Evolutionary conservation across 352 stramenopile genomes (phyloP).

Genomic region (Phytopythium chamaehyphon): DNA sequence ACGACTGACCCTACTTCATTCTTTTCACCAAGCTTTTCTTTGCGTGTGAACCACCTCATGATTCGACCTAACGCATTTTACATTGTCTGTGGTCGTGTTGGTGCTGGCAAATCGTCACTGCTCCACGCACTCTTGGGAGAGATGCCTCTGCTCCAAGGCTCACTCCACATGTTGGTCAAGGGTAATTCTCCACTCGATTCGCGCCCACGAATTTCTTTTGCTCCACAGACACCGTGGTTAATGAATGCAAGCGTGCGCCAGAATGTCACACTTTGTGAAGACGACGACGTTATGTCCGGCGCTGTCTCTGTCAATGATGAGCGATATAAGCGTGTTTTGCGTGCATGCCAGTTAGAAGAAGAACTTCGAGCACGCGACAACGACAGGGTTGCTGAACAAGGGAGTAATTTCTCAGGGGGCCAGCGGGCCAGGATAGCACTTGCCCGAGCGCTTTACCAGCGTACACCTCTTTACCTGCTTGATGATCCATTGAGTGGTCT

Average conservation of each 20-base stretch:
- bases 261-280: slow-evolving; percentile 56
- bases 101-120: slow-evolving; percentile 95
- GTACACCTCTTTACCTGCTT: slow-evolving; percentile 71
- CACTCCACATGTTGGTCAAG: slow-evolving; percentile 9
- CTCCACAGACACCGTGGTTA: slow-evolving; percentile 75
- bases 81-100: slow-evolving; percentile 87
- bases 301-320: slow-evolving; percentile 23
- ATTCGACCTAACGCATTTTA: slow-evolving; percentile 38
- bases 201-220: slow-evolving; percentile 43
- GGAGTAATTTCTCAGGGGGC: slow-evolving; percentile 83
- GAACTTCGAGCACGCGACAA: slow-evolving; percentile 46
- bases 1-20: neutral
- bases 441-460: slow-evolving; percentile 76
- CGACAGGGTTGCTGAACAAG: slow-evolving; percentile 62
- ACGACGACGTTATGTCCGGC: slow-evolving; percentile 7
- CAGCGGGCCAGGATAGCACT: slow-evolving; percentile 83
- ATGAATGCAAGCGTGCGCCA: slow-evolving; percentile 52
- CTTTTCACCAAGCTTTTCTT: slow-evolving; percentile 21
- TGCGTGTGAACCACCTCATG: slow-evolving; percentile 41
- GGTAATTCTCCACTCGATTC: neutral
- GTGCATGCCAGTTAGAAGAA: slow-evolving; percentile 61
- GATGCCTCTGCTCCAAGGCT: slow-evolving; percentile 70
- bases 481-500: slow-evolving; percentile 86
- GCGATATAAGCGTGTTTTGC: slow-evolving; percentile 50
- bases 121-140: slow-evolving; percentile 94